phyloP scores from a whole-genome alignment of 2,329 filamentous ascomycete genomes.

The Pseudopyrenochaeta lycopersici region DNA sequence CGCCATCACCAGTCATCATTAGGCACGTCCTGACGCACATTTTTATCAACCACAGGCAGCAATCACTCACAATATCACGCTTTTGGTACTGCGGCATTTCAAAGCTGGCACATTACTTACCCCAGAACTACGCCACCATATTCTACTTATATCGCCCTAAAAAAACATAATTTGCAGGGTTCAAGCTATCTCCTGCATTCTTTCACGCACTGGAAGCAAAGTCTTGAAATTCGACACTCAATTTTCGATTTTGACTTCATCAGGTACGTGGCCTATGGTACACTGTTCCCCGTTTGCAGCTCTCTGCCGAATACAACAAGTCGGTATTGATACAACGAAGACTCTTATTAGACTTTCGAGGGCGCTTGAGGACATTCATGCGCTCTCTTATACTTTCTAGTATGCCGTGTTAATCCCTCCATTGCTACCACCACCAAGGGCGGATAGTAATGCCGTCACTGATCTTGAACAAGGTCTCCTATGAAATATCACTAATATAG shows the following conservation, averaged over 20 bases:
- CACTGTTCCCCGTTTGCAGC: conserved; percentile 1
- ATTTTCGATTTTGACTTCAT: too few species aligned
- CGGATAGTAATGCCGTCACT: conserved; percentile 4
- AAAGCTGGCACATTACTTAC: not conserved
- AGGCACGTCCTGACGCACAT: conserved; percentile 2
- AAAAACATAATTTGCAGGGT: not conserved
- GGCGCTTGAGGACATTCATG: not conserved
- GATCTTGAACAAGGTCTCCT: not conserved
- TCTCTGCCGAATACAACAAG: conserved; percentile 3
- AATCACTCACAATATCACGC: conserved; percentile 1
- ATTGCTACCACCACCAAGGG: not conserved
- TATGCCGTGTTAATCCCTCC: conserved; percentile 2
- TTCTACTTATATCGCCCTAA: not conserved
- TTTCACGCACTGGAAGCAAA: too few species aligned
- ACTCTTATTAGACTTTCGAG: conserved; percentile 9
- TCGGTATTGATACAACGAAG: conserved; percentile 18
- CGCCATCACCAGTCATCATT: not conserved
- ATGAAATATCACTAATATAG: not conserved
- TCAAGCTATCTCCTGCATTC: not conserved
- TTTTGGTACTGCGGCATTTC: not conserved
- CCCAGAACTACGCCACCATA: not conserved
- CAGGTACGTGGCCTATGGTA: conserved; percentile 19
- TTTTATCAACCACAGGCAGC: conserved; percentile 16
- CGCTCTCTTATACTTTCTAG: not conserved
- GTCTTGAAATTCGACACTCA: too few species aligned